Evolutionary conservation across 225 moss, liverwort and hornwort species (phyloP).

Genomic region (Asterella californica): DNA sequence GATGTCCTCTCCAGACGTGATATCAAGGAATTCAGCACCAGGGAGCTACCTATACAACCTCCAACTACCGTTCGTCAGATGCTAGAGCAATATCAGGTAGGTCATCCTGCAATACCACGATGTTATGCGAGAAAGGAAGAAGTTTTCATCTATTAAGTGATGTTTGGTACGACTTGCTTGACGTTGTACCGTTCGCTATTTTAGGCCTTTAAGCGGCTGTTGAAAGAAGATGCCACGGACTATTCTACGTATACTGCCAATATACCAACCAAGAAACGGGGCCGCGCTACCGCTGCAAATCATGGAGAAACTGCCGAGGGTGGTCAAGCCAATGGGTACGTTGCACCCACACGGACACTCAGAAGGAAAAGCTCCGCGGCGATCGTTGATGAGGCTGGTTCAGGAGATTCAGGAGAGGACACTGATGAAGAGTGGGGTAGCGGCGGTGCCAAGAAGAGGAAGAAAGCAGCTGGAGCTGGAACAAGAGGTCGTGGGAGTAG

Average conservation of each 20-base stretch:
- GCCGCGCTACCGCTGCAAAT: slow-evolving; percentile 40
- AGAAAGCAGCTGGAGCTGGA: slow-evolving; percentile 30
- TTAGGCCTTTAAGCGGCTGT: slow-evolving; percentile 80
- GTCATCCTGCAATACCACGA: not conserved
- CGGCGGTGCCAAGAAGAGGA: slow-evolving; percentile 49
- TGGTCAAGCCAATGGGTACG: slow-evolving; percentile 45
- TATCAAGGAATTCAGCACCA: slow-evolving; percentile 72
- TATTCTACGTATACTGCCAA: slow-evolving; percentile 69
- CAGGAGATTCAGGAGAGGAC: slow-evolving; percentile 52
- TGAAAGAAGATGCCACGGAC: slow-evolving; percentile 89
- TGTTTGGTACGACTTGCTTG: not conserved
- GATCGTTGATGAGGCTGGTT: slow-evolving; percentile 48
- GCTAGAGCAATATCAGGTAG: slow-evolving; percentile 86
- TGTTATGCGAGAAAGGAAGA: not conserved
- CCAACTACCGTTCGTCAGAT: slow-evolving; percentile 75
- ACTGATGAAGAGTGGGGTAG: slow-evolving; percentile 64
- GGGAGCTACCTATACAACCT: slow-evolving; percentile 57
- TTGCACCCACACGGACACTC: slow-evolving; percentile 40
- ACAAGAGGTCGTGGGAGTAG: slow-evolving; percentile 37
- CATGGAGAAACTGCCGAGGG: slow-evolving; percentile 46
- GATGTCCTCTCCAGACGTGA: slow-evolving; percentile 68
- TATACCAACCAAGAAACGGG: slow-evolving; percentile 68
- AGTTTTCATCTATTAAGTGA: not conserved
- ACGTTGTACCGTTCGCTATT: not conserved
- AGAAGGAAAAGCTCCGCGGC: slow-evolving; percentile 55